Conservation (phyloP, 495 filamentous ascomycete species). For the Tuber magnatum region DNA sequence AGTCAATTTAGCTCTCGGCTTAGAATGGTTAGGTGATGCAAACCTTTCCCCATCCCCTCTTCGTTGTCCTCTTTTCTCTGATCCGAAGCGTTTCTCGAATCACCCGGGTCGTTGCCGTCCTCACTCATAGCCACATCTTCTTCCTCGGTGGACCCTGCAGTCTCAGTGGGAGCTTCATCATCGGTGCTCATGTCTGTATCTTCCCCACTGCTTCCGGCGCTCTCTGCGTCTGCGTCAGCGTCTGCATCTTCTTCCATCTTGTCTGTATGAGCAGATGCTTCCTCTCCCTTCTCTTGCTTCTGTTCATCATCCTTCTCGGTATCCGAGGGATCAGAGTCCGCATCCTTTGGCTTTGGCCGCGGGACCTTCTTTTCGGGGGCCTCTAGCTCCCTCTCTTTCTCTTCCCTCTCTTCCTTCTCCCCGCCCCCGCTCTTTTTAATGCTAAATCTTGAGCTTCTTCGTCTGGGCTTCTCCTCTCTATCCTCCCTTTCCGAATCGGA, state of each 20-base stretch:
- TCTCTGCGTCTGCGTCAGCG: conserved; percentile 15
- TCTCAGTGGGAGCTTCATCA: conserved; percentile 17
- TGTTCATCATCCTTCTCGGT: conserved; percentile 24
- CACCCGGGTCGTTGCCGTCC: conserved; percentile 19
- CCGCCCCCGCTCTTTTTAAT: conserved; percentile 8
- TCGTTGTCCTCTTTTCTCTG: conserved; percentile 18
- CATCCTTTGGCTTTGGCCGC: conserved; percentile 17
- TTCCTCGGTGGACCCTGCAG: conserved; percentile 15
- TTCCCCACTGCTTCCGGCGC: conserved; percentile 15
- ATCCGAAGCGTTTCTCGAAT: conserved; percentile 4
- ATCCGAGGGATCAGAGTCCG: conserved; percentile 24
- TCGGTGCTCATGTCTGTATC: conserved; percentile 34
- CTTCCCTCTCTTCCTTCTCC: conserved; percentile 12
- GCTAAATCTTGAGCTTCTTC: conserved; percentile 33
- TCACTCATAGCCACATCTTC: conserved; percentile 34
- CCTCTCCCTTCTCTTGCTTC: conserved; percentile 24
- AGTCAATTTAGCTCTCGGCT: background rate
- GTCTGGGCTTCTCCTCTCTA: conserved; percentile 43
- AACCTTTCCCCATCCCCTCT: conserved; percentile 10
- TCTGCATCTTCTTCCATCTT: conserved; percentile 36
- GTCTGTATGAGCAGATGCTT: conserved; percentile 11
- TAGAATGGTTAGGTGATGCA: background rate
- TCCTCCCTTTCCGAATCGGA: conserved; percentile 38
- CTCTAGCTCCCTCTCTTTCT: conserved; percentile 20
- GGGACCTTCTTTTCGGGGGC: conserved; percentile 22